Evolutionary conservation across 1,284 basidiomycete genomes (phyloP), one percentile per base, ranked within the genome.

Genomic region (Erythrobasidium hasegawianum): DNA sequence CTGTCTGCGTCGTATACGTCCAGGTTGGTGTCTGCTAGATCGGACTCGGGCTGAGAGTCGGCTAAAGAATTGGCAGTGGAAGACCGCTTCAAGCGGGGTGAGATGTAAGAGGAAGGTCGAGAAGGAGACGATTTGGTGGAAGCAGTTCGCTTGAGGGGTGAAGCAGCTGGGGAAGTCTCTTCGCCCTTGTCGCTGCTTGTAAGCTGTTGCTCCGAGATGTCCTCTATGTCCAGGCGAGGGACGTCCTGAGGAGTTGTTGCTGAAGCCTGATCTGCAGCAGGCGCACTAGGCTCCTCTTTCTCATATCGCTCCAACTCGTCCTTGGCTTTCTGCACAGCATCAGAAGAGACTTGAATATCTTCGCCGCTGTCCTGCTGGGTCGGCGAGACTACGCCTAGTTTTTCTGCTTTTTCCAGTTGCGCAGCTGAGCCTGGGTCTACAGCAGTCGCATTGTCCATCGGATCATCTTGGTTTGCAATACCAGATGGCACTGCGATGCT

Each of bases 11-110:
- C 40, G 43, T 43, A 64, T 27, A 22, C 41, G 18, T 64, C 53
- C 11, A 64, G 54, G 38, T 64, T 65, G 16, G 62, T 58, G 20
- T 65, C 62, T 8, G 62, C 62, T 33, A 65, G 29, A 29, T 65
- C 62, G 20, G 53, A 57, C 29, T 65, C 62, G 11, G 55, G 56
- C 26, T 65, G 62, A 11, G 62, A 65, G 27, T 50, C 62, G 39
- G 40, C 41, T 2, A 58, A 22, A 3, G 61, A 64, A 24, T 57
- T 57, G 2, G 61, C 61, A 11, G 61, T 64, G 22, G 41, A 54
- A 5, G 61, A 64, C 11, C 62, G 40, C 29, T 53, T 57, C 18
- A 65, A 39, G 26, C 53, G 26, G 33, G 45, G 43, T 8, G 54
- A 29, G 1, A 50, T 22, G 20, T 16, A 16, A 10, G 54, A 64